Evolutionary conservation across 163 green algal genomes (phyloP), one percentile per base, ranked within the genome.

Genomic region (Prototheca wickerhamii): DNA sequence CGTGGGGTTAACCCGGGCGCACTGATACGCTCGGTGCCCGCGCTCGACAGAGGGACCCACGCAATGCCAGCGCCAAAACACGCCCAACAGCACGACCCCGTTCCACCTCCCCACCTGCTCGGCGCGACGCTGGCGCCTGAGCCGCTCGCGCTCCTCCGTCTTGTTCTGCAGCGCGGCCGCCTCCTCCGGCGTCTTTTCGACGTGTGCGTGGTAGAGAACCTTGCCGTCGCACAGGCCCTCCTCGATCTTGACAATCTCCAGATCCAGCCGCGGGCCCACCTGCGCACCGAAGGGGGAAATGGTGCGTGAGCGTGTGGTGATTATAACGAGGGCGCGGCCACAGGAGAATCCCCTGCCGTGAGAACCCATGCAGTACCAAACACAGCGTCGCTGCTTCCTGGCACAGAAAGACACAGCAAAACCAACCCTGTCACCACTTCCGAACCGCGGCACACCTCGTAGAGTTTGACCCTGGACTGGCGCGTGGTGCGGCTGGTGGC

Each of bases 241-340:
- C 76, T 98, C 88, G 28, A 94, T 82, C 79, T 97, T 97, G 33
- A 97, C 68, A 3, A 98, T 58, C 67, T 95, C 84, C 56, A 97
- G 66, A 60, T 95, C 86, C 70, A 98, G 68, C 7, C 92, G 78
- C 18, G 92, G 92, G 8, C 92, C 92, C 15, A 94, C 71, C 76
- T 86, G 64, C 8, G 42, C 18, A 6, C 12, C 21, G 7, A 55
- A 23, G n/a, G 26, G 53, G 28, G 17, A 30, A n/a, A n/a, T n/a
- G n/a, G n/a, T n/a, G n/a, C n/a, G n/a, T n/a, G 33, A 35, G 40
- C 4, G 37, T 37, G 26, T 59, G 0, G 37, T 44, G 10, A 15
- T 44, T 44, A 15, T 44, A 0, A 44, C 10, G 10, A 2, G 15
- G 10, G 37, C 37, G 15, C 15, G 15, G 10, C 10, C 15, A 44